Conservation (phyloP, 2,329 filamentous ascomycete species). For the Zarea fungicola region DNA sequence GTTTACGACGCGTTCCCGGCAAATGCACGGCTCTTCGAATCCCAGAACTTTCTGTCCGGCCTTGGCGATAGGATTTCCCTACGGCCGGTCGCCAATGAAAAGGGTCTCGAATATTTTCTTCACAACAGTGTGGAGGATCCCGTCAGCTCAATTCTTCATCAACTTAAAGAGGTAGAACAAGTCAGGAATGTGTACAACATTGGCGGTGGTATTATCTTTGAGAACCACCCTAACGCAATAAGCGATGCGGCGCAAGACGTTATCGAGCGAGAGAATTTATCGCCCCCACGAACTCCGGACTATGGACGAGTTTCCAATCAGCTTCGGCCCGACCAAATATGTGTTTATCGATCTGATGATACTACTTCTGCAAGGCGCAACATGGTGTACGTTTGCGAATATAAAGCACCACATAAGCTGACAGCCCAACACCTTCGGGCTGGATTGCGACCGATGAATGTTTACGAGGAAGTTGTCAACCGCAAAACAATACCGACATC, state of each 20-base stretch:
- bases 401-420: conserved; percentile 45
- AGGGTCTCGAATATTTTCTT: conserved; percentile 25
- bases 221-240: conserved; percentile 25
- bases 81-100: conserved; percentile 22
- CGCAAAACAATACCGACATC: conserved; percentile 22
- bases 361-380: conserved; percentile 1
- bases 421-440: conserved; percentile 34
- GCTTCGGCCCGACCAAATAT: conserved; percentile 31
- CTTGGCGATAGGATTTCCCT: conserved; percentile 19
- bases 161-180: conserved; percentile 21
- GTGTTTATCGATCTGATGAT: conserved; percentile 19
- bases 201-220: conserved; percentile 26
- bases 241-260: conserved; percentile 25
- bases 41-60: conserved; percentile 17
- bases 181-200: conserved; percentile 21
- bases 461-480: conserved; percentile 32
- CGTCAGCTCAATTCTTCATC: conserved; percentile 25
- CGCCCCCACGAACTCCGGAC: conserved; percentile 17
- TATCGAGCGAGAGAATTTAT: conserved; percentile 17
- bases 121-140: conserved; percentile 26
- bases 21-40: conserved; percentile 24
- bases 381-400: conserved; percentile 34
- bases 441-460: conserved; percentile 36
- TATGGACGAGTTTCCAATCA: conserved; percentile 17
- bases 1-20: conserved; percentile 17